A percentile compares a stretch with the other conserved stretches of the same genome.
phyloP scores from a whole-genome alignment of 2,329 filamentous ascomycete genomes.

The Talaromyces amestolkiae region DNA sequence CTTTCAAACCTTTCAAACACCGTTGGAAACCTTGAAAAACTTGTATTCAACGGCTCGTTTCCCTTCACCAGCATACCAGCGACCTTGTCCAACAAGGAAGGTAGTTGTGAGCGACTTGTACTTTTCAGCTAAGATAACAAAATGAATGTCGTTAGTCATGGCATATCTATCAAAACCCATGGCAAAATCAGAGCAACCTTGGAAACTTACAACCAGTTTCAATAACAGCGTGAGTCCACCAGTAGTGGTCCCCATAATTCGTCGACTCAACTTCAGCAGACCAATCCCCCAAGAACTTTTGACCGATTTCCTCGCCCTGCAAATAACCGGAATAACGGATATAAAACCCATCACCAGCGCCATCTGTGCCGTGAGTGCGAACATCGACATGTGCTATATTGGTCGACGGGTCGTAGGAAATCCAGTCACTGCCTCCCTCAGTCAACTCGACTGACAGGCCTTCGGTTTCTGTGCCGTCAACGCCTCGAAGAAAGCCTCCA shows the following conservation, averaged over 20 bases:
- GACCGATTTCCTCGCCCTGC: not conserved
- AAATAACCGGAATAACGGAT: not conserved
- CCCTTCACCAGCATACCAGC: not conserved
- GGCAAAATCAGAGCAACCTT: not conserved
- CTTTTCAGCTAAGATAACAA: not conserved
- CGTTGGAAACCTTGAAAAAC: not conserved
- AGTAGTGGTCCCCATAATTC: not conserved
- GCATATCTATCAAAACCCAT: not conserved
- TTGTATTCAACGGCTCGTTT: not conserved
- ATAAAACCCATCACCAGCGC: not conserved
- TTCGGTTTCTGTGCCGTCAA: not conserved
- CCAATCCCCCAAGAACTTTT: not conserved
- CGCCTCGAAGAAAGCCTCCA: not conserved
- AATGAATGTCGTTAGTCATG: not conserved
- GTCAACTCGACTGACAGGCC: not conserved
- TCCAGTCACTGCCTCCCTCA: not conserved
- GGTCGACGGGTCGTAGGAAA: not conserved
- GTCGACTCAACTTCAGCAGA: not conserved
- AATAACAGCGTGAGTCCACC: slow-evolving; percentile 1
- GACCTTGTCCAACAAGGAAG: not conserved
- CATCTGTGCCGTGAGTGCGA: not conserved
- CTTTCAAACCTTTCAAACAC: slow-evolving; percentile 35
- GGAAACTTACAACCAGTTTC: not conserved
- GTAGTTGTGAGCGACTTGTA: slow-evolving; percentile 1
- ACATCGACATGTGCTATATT: not conserved